phyloP scores from a whole-genome alignment of 1,284 basidiomycete genomes.

The Gymnopus androsaceus region DNA sequence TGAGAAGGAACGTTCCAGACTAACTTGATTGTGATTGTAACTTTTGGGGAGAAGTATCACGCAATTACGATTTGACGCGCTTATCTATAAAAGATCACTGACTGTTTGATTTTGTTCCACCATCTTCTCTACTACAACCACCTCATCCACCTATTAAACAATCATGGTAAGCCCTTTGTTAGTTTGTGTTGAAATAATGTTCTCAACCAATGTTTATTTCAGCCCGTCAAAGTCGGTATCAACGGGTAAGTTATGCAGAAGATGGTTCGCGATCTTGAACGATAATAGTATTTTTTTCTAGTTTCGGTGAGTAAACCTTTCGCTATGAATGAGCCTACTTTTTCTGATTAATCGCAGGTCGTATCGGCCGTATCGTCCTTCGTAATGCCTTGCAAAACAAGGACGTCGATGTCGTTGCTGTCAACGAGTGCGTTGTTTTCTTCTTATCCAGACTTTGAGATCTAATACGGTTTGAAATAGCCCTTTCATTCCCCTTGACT shows the following conservation, averaged over 20 bases:
- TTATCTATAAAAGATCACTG: constrained; percentile 14
- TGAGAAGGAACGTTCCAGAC: background rate
- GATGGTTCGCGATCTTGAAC: constrained; percentile 12
- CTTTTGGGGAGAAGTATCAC: background rate
- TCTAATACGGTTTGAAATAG: constrained; percentile 37
- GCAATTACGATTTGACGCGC: constrained; percentile 5
- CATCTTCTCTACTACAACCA: background rate
- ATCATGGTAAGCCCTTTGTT: background rate
- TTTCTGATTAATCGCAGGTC: constrained; percentile 55
- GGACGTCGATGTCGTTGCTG: constrained; percentile 81
- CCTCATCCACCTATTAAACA: background rate
- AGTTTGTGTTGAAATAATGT: background rate
- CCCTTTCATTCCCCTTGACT: constrained; percentile 94
- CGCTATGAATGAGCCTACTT: constrained; percentile 8
- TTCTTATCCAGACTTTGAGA: constrained; percentile 16
- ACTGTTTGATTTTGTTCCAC: constrained; percentile 4
- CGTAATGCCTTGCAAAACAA: constrained; percentile 87
- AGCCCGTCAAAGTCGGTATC: constrained; percentile 83
- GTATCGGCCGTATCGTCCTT: constrained; percentile 97
- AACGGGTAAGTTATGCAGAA: constrained; percentile 69
- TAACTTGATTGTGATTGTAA: background rate
- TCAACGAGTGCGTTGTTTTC: constrained; percentile 76
- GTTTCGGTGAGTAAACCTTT: constrained; percentile 71
- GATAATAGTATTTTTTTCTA: constrained; percentile 35
- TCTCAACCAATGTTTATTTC: background rate